These are phyloP conservation scores for Eucalyptus cladocalyx DNA, from an alignment of 345 rosid genomes.

Conservation along the genomic window DNA sequence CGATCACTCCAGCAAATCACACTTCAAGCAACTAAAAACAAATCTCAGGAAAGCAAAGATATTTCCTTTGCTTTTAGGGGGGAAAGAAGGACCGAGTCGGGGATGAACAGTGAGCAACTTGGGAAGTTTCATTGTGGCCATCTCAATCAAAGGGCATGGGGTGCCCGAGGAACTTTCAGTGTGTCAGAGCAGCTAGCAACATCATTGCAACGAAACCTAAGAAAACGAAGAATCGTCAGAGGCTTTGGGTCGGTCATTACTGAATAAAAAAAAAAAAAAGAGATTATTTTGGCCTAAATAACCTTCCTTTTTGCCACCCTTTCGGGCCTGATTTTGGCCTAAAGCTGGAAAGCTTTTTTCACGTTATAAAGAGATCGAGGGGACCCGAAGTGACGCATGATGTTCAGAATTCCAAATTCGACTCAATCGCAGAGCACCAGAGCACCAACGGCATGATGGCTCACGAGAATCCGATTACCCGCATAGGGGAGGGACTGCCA, in stretches of 20 bases:
- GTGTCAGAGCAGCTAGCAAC: neutral
- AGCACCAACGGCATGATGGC: neutral
- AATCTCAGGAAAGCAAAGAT: neutral
- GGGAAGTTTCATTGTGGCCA: neutral
- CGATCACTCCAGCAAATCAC: neutral
- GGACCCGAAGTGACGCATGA: neutral
- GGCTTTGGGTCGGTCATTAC: neutral
- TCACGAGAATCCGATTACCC: neutral
- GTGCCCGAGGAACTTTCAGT: neutral
- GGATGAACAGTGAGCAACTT: neutral
- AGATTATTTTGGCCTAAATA: neutral
- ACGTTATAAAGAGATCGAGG: neutral
- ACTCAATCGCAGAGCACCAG: neutral
- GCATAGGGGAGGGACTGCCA: neutral
- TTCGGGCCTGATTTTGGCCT: neutral
- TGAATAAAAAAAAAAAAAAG: neutral
- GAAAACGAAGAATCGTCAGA: neutral
- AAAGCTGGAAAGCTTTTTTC: neutral
- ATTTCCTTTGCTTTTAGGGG: neutral
- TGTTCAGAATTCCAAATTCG: neutral
- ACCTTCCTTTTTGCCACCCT: neutral
- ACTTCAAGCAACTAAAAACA: neutral
- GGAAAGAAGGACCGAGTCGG: neutral
- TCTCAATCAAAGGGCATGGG: neutral
- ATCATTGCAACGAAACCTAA: neutral